These are phyloP conservation scores for Akanthomyces muscarius DNA, from an alignment of 2,329 filamentous ascomycete species.

Conservation along the genomic window DNA sequence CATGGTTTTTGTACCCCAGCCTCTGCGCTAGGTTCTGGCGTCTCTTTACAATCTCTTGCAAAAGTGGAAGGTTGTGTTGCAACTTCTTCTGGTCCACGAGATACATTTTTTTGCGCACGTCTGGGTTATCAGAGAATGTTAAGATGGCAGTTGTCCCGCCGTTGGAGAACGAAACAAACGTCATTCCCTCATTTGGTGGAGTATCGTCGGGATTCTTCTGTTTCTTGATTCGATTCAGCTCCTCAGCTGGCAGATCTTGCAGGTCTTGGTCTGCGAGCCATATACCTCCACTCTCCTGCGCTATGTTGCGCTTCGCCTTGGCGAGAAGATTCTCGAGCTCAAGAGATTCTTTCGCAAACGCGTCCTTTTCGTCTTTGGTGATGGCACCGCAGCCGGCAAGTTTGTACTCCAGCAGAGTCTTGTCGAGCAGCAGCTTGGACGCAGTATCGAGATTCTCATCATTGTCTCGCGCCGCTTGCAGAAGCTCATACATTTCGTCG, in stretches of 20 bases:
- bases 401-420: no score
- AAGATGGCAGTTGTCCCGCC: slow-evolving; percentile 47
- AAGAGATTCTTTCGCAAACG: slow-evolving; percentile 53
- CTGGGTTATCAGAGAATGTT: slow-evolving; percentile 47
- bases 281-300: slow-evolving; percentile 49
- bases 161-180: slow-evolving; percentile 51
- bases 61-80: slow-evolving; percentile 47
- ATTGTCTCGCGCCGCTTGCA: no score
- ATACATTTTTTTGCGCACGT: slow-evolving; percentile 46
- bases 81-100: slow-evolving; percentile 53
- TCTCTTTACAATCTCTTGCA: slow-evolving; percentile 51
- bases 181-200: slow-evolving; percentile 32
- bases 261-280: slow-evolving; percentile 50
- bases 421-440: no score
- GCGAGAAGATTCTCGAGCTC: slow-evolving; percentile 49
- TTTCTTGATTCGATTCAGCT: not conserved
- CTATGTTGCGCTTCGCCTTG: slow-evolving; percentile 50
- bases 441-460: no score
- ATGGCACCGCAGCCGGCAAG: no score
- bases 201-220: not conserved
- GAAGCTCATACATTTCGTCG: no score
- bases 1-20: slow-evolving; percentile 51
- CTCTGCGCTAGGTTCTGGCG: slow-evolving; percentile 48
- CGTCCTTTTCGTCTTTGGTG: slow-evolving; percentile 31
- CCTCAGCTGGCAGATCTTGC: slow-evolving; percentile 31